Conservation (phyloP, 306 rosid genomes). For the Styphnolobium japonicum region DNA sequence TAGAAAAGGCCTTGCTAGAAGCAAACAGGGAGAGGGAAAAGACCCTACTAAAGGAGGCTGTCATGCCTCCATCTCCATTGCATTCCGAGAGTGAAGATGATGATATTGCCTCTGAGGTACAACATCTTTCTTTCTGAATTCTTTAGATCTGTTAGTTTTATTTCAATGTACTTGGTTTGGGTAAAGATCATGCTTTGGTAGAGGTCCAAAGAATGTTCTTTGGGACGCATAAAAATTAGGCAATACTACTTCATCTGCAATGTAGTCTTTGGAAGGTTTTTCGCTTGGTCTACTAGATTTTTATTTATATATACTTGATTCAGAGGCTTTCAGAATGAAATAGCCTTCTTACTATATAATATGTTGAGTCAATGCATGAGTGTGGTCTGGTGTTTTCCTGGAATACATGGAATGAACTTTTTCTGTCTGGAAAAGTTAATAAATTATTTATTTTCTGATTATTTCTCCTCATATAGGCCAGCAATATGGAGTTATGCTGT, state of each 20-base stretch:
- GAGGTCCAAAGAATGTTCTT: neutral
- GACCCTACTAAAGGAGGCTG: constrained; percentile 50
- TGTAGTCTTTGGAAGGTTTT: neutral
- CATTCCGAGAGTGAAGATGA: constrained; percentile 53
- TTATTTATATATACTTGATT: neutral
- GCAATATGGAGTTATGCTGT: constrained; percentile 69
- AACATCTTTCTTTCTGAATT: neutral
- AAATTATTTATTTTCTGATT: constrained; percentile 16
- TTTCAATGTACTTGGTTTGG: neutral
- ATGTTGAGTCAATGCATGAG: neutral
- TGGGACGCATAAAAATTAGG: neutral
- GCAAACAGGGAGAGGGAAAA: constrained; percentile 88
- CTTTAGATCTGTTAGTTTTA: neutral
- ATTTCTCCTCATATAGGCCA: constrained; percentile 47
- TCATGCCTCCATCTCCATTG: constrained; percentile 39
- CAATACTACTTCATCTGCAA: neutral
- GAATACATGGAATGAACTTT: neutral
- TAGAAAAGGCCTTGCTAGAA: constrained; percentile 79
- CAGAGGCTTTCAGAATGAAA: neutral
- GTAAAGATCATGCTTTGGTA: neutral
- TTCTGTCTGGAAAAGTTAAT: neutral
- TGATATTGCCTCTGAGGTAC: constrained; percentile 69
- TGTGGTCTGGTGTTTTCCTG: neutral
- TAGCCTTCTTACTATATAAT: neutral
- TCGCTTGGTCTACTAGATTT: neutral